Conservation (phyloP, 345 rosid genomes). For the Boechera divaricarpa region DNA sequence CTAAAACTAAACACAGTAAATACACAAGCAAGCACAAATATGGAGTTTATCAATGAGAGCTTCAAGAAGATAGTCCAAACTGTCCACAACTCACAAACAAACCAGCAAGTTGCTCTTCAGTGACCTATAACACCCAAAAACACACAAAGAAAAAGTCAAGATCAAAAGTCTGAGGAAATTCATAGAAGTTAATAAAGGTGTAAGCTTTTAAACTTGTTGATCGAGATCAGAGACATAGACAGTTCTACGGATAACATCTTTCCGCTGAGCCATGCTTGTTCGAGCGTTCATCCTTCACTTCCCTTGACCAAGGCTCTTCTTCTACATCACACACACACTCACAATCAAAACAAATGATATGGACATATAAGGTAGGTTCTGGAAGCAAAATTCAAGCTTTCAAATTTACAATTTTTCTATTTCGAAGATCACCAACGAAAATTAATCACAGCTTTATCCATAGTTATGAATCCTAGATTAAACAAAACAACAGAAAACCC, state of each 20-base stretch:
- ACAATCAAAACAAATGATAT: not conserved
- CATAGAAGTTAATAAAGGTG: not conserved
- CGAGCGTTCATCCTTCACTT: constrained; percentile 71
- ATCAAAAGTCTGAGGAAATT: constrained; percentile 11
- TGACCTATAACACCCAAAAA: constrained; percentile 58
- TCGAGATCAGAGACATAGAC: constrained; percentile 94
- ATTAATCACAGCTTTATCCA: not conserved
- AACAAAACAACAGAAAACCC: not conserved
- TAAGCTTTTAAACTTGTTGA: constrained; percentile 64
- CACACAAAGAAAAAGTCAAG: constrained; percentile 12
- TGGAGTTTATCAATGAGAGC: not conserved
- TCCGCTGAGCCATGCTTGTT: constrained; percentile 89
- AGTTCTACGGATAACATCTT: constrained; percentile 83
- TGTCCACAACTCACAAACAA: constrained; percentile 83
- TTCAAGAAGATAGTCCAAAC: constrained; percentile 50
- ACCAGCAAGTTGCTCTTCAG: constrained; percentile 98
- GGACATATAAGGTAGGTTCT: not conserved
- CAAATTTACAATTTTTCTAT: constrained; percentile 5
- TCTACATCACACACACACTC: constrained; percentile 46
- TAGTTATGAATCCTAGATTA: not conserved
- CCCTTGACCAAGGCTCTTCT: constrained; percentile 74
- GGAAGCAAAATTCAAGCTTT: not conserved
- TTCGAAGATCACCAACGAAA: not conserved
- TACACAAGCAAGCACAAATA: constrained; percentile 28
- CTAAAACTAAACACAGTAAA: constrained; percentile 28